Evolutionary conservation across 805 yeast species (phyloP).

Genomic region (Kuraishia ogatae): DNA sequence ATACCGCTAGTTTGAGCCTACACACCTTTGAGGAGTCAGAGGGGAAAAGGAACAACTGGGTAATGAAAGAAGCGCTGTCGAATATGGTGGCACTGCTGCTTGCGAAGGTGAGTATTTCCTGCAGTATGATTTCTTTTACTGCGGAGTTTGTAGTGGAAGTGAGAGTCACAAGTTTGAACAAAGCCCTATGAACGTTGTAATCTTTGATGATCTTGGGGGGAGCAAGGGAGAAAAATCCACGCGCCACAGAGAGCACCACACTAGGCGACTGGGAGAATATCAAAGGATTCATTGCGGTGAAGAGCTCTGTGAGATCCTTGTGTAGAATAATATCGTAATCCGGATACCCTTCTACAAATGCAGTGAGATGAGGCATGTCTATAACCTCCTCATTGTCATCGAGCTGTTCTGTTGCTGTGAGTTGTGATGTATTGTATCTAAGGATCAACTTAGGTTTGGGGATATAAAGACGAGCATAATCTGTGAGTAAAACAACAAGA

Average conservation of each 20-base stretch:
- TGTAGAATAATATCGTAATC: slow-evolving; percentile 34
- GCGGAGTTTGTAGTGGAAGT: slow-evolving; percentile 15
- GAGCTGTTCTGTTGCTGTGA: not conserved
- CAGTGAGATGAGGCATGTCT: not conserved
- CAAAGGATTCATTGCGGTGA: slow-evolving; percentile 36
- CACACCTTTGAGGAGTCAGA: slow-evolving; percentile 37
- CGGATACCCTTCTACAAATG: slow-evolving; percentile 3
- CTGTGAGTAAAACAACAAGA: slow-evolving; percentile 53
- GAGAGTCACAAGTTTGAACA: slow-evolving; percentile 31
- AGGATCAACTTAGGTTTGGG: slow-evolving; percentile 34
- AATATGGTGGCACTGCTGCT: slow-evolving; percentile 20
- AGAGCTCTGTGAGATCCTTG: slow-evolving; percentile 48
- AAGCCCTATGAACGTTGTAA: slow-evolving; percentile 38
- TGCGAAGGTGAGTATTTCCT: slow-evolving; percentile 33
- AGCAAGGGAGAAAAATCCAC: slow-evolving; percentile 48
- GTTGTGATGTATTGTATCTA: not conserved
- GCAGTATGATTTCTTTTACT: slow-evolving; percentile 31
- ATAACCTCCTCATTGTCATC: not conserved
- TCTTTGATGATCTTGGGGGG: slow-evolving; percentile 45
- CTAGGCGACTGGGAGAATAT: slow-evolving; percentile 44
- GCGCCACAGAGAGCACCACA: slow-evolving; percentile 53
- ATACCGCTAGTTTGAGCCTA: slow-evolving; percentile 47
- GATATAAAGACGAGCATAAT: slow-evolving; percentile 56
- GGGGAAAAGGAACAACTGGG: slow-evolving; percentile 48
- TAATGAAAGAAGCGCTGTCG: slow-evolving; percentile 25